Evolutionary conservation across 495 filamentous ascomycete genomes (phyloP), one percentile per base, ranked within the genome.

Genomic region (Cladorrhinum samala): DNA sequence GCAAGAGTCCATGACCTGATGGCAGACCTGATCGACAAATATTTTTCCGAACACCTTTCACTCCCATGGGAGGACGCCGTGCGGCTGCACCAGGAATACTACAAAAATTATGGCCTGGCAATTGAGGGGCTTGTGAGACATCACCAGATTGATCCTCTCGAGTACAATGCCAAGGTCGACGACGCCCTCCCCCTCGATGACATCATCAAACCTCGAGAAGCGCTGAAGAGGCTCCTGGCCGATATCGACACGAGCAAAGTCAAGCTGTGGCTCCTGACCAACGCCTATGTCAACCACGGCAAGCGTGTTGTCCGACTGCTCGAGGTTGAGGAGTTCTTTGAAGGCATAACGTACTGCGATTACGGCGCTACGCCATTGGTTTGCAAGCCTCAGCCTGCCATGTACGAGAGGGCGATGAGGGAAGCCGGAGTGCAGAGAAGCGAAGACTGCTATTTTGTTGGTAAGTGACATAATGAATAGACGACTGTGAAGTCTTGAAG

Each of bases 151-250:
- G 90, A 99, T 61, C 86, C 94, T 1, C 77, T 99, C 2, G 90
- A 91, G 24, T 99, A 96, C 78, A 99, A 99, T 68, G 68, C 77
- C 54, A 83, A 91, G 70, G 94, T 97, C 21, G 94, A 99, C 67
- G 94, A 99, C 63, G 92, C 94, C 0, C 73, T 99, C 20, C 92
- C 94, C 0, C 80, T 99, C 11, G 90, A 96, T 51, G 72, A 72
- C 8, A 80, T 96, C 66, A 83, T 99, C 62, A 83, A 72, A 56
- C 88, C 88, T 0, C 82, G 95, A 57, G 79, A 82, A 1, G 73
- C 81, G 49, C 76, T 99, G 46, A 84, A 89, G 42, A 72, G 79
- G 61, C 66, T 99, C 45, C 81, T 99, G 21, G 72, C 80, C 63
- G 86, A 90, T 54, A 79, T 97, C 50, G 88, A 95, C 69, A 80